Base-by-base conservation (phyloP, 768 basidiomycete species). In the Lactarius evosmus region DNA sequence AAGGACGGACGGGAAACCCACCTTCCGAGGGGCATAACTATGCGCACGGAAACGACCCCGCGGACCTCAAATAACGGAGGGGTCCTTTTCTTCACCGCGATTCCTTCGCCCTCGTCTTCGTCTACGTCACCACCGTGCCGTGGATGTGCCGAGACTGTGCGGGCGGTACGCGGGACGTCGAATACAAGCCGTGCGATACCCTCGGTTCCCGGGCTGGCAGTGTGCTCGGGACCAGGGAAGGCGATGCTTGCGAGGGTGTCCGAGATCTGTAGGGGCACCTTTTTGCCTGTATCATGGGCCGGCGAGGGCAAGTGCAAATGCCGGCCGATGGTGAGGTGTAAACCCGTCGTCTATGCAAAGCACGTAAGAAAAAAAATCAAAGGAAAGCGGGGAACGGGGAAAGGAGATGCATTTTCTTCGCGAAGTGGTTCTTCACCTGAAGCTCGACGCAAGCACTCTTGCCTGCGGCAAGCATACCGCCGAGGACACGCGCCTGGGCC, bases 111-210 rank as follows among this genome's bases (percentile, higher is more conserved):
- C 17, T 41, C 46, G 17, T 54, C 49, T 4, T 63, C 70, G 30
- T 74, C 74, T 22, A 75, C 73, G 59, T 81, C 79, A 63, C 78
- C 81, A n/a, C 82, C 84, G n/a, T 84, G 72, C 9, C 87, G 78
- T 5, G 74, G 69, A 6, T 88, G 89, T 29, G 87, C 88, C 62
- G 79, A 82, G 14, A 88, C 83, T 4, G 86, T 85, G 59, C 86
- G 78, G 0, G 89, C 85, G 62, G 79, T 74, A 53, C 75, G 78
- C 5, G 91, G 91, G n/a, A 92, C 83, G 71, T 93, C 87, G 66
- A 94, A 86, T 12, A 91, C 88, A 12, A 94, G 80, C 69, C 82
- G 85, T 1, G 91, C 91, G 2, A 92, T 81, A 25, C 91, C 91
- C 70, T 93, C 91, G 3, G 79, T 80, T 19, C 88, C 89, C 0